These are phyloP conservation scores for Cyclanthera cordifolia DNA, from an alignment of 306 rosid species.

Conservation along the genomic window DNA sequence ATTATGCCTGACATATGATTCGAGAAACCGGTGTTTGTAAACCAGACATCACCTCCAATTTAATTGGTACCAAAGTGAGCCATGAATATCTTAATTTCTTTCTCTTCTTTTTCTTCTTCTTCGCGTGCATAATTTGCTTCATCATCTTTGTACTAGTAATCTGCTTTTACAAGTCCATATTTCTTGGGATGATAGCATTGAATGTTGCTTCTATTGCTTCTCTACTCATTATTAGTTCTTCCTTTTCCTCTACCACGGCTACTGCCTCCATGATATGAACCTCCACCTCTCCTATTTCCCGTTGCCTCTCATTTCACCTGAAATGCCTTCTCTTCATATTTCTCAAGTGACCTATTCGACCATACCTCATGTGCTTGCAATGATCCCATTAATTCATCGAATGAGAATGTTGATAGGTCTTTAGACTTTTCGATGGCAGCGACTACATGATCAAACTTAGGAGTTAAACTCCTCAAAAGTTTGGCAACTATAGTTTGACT, in stretches of 20 bases:
- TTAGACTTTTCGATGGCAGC: slow-evolving; percentile 5
- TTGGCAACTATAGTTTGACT: no score
- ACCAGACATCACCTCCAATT: neutral
- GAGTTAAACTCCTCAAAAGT: no score
- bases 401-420: neutral
- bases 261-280: neutral
- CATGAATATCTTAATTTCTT: neutral
- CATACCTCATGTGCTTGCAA: neutral
- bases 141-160: neutral
- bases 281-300: no score
- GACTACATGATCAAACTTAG: neutral
- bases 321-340: neutral
- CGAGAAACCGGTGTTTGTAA: slow-evolving; percentile 12
- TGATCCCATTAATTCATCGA: slow-evolving; percentile 9
- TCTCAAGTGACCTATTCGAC: neutral
- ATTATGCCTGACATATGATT: neutral
- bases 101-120: neutral
- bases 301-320: neutral
- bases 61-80: neutral
- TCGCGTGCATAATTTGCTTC: neutral
- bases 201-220: neutral
- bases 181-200: neutral
- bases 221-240: no score
- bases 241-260: neutral
- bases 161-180: neutral